phyloP scores from a whole-genome alignment of 495 filamentous ascomycete species.

The Neurospora sp. region DNA sequence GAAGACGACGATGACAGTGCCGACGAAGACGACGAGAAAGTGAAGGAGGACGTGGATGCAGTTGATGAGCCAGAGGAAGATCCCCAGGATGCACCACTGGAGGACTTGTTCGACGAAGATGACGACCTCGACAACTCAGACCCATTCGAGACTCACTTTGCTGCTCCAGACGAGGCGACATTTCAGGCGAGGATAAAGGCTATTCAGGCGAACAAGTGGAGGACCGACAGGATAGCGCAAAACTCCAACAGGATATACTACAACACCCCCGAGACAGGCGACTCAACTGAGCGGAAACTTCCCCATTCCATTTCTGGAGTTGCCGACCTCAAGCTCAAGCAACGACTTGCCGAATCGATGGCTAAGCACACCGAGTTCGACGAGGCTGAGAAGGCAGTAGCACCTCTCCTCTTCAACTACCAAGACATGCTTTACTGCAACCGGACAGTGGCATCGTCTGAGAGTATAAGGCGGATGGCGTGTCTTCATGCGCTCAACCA shows the following conservation, averaged over 20 bases:
- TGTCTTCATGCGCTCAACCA: slow-evolving; percentile 84
- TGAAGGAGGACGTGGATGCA: slow-evolving; percentile 15
- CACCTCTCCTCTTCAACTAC: slow-evolving; percentile 61
- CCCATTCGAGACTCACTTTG: slow-evolving; percentile 75
- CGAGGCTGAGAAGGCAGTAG: slow-evolving; percentile 40
- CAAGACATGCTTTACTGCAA: slow-evolving; percentile 68
- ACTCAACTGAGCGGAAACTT: slow-evolving; percentile 9
- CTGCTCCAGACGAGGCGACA: slow-evolving; percentile 45
- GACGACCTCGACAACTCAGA: slow-evolving; percentile 50
- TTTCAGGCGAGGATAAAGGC: slow-evolving; percentile 38
- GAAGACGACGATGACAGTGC: slow-evolving; percentile 8
- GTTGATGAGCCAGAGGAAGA: slow-evolving; percentile 34
- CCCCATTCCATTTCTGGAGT: slow-evolving; percentile 23
- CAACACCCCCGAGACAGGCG: slow-evolving; percentile 22
- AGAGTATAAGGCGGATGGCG: slow-evolving; percentile 56
- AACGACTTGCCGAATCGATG: slow-evolving; percentile 29
- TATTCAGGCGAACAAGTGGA: slow-evolving; percentile 54
- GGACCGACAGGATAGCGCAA: slow-evolving; percentile 32
- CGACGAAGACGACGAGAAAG: slow-evolving; percentile 6
- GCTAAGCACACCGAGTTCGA: slow-evolving; percentile 34
- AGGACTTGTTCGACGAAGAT: slow-evolving; percentile 31
- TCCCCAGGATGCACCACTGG: slow-evolving; percentile 23
- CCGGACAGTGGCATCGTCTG: slow-evolving; percentile 54
- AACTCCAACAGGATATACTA: slow-evolving; percentile 31
- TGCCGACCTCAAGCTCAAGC: slow-evolving; percentile 51